Percentiles rank a stretch among this genome's conserved stretches.
phyloP scores from a whole-genome alignment of 768 basidiomycete species.

The Naganishia vaughanmartiniae region DNA sequence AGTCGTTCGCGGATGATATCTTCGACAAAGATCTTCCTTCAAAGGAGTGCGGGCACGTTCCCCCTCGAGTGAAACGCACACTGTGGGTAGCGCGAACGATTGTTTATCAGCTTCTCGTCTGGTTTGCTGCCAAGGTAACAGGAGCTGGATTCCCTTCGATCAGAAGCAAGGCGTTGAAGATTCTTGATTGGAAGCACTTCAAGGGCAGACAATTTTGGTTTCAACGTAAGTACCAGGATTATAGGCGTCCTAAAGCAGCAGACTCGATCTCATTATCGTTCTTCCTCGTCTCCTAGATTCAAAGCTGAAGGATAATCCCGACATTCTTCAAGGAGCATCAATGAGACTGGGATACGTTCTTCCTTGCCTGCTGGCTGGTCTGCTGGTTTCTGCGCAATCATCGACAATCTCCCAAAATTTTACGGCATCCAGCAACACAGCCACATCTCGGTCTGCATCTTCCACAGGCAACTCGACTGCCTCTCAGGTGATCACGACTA shows the following conservation, averaged over 20 bases:
- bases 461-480: neutral
- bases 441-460: neutral
- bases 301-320: too few relatives aligned
- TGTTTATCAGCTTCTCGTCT: slow-evolving; percentile 1
- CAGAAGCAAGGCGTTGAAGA: neutral
- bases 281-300: neutral
- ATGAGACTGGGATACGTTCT: neutral
- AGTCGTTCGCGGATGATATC: neutral
- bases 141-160: neutral
- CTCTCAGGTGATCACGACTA: neutral
- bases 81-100: slow-evolving; percentile 17
- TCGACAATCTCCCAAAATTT: neutral
- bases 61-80: slow-evolving; percentile 13
- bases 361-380: neutral
- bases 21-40: slow-evolving; percentile 2
- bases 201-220: neutral
- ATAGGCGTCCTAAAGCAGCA: neutral
- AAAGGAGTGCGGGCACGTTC: slow-evolving; percentile 5
- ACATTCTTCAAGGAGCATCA: neutral
- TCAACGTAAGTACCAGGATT: too few relatives aligned
- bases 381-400: slow-evolving; percentile 3
- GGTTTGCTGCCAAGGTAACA: neutral
- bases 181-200: neutral
- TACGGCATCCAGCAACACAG: neutral
- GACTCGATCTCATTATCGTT: neutral